Conservation (phyloP, 2,329 filamentous ascomycete species). For the Talaromyces piceae region DNA sequence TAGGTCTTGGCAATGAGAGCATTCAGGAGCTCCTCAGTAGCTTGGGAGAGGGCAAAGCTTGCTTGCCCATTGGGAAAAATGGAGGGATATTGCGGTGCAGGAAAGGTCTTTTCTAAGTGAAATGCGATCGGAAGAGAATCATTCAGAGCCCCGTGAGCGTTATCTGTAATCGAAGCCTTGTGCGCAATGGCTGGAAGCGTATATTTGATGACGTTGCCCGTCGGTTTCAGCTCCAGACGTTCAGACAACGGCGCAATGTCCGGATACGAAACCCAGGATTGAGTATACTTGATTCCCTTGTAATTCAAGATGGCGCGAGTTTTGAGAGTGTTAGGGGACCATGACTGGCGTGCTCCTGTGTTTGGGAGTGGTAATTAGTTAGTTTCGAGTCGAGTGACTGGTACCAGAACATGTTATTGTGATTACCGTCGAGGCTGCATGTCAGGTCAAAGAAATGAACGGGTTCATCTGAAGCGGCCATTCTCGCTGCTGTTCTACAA, state of each 20-base stretch:
- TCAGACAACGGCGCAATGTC: constrained; percentile 23
- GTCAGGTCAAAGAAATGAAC: constrained; percentile 30
- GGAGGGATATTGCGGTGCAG: constrained; percentile 17
- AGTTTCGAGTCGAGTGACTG: constrained; percentile 17
- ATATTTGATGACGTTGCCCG: constrained; percentile 14
- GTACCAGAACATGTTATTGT: constrained; percentile 8
- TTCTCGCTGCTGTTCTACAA: neutral
- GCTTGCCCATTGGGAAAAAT: constrained; percentile 28
- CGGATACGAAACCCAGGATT: constrained; percentile 22
- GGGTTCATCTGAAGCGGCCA: constrained; percentile 19
- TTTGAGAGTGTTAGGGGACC: constrained; percentile 22
- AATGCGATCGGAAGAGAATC: constrained; percentile 27
- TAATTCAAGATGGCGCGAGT: constrained; percentile 20
- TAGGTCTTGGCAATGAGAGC: neutral
- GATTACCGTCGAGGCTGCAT: constrained; percentile 12
- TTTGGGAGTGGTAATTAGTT: too few species aligned
- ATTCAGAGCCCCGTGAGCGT: constrained; percentile 22
- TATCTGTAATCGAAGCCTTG: constrained; percentile 17
- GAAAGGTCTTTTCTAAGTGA: constrained; percentile 24
- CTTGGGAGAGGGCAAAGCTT: constrained; percentile 24
- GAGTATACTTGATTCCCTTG: constrained; percentile 21
- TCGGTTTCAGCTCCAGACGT: constrained; percentile 17
- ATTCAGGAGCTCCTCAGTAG: constrained; percentile 14
- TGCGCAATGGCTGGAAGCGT: constrained; percentile 30
- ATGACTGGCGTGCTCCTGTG: constrained; percentile 22